Evolutionary conservation across 2,329 filamentous ascomycete species (phyloP), one percentile per base, ranked within the genome.

Genomic region (Huntiella decipiens): DNA sequence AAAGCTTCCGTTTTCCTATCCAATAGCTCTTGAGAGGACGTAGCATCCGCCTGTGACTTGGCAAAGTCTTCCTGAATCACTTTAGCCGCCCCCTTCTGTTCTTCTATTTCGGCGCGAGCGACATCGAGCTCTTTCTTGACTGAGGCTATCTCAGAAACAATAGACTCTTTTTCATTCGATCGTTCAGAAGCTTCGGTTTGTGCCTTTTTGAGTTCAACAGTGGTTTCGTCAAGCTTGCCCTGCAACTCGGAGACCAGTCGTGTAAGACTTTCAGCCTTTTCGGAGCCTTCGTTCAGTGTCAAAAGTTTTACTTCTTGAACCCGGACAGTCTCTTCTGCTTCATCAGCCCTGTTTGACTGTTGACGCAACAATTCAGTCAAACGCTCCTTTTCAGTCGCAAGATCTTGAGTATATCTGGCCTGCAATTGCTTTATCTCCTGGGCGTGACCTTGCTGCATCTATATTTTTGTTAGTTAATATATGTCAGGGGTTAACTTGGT

Each of bases 381-480:
- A 16, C 32, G 34, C 11, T 17, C 28, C 11, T 40, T 31, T n/a
- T 19, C 37, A 4, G 36, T 16, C 13, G 41, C 35, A 6, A 46
- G 31, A 4, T 41, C 37, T 16, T 47, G 36, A 13, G 43, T 33
- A 16, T 63, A 52, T 35, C 60, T 56, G 28, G 56, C 66, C 44
- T 67, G 67, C 2, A 70, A 63, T 8, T 66, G 66, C 52, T 79
- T 67, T 1, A 79, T 57, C 52, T 82, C 78, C 52, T 74, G 67
- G 0, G 65, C 56, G 53, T 74, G 74, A 49, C 69, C 67, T 56
- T 77, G 79, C 54, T 68, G 73, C 38, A 70, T 68, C 67, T 79
- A 58, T 32, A 11, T 38, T 5, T 38, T 13, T 38, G 36, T 16
- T 39, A 17, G 38, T 22, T 17, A 4, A 22, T 16, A 39, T 15